A percentile compares a stretch with the other conserved stretches of the same genome.
phyloP scores from a whole-genome alignment of 345 rosid species.

The Fremontodendron californicum region DNA sequence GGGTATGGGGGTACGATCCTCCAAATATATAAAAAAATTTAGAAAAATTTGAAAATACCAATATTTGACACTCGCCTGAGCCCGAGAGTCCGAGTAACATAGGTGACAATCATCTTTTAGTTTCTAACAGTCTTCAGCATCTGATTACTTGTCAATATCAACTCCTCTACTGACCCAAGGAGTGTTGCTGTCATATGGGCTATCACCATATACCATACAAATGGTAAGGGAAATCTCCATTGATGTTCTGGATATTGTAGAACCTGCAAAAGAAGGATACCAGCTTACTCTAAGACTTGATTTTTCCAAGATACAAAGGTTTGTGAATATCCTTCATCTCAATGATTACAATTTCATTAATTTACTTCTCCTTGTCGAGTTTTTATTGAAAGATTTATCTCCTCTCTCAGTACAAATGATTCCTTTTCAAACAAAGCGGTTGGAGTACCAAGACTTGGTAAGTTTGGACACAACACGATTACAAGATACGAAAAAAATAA shows the following conservation, averaged over 20 bases:
- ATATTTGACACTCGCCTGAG: too few relatives aligned
- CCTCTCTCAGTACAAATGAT: background rate
- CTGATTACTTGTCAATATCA: constrained; percentile 7
- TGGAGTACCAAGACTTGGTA: too few relatives aligned
- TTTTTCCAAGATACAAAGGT: constrained; percentile 69
- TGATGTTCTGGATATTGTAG: constrained; percentile 52
- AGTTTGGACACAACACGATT: too few relatives aligned
- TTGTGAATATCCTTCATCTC: constrained; percentile 11
- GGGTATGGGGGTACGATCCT: too few relatives aligned
- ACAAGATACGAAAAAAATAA: too few relatives aligned
- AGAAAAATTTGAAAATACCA: too few relatives aligned
- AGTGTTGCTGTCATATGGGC: constrained; percentile 29
- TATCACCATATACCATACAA: constrained; percentile 40
- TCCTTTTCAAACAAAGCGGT: background rate
- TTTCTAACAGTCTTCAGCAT: constrained; percentile 27
- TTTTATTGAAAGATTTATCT: background rate
- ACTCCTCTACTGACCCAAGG: constrained; percentile 60
- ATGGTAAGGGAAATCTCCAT: constrained; percentile 32
- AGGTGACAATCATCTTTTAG: background rate
- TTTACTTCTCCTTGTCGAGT: background rate
- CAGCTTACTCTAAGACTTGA: constrained; percentile 69
- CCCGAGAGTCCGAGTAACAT: too few relatives aligned
- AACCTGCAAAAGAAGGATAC: constrained; percentile 77
- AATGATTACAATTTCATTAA: background rate
- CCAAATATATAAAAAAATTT: too few relatives aligned